Conservation (phyloP, 2,329 filamentous ascomycete species). For the Pseudogymnoascus sp. region DNA sequence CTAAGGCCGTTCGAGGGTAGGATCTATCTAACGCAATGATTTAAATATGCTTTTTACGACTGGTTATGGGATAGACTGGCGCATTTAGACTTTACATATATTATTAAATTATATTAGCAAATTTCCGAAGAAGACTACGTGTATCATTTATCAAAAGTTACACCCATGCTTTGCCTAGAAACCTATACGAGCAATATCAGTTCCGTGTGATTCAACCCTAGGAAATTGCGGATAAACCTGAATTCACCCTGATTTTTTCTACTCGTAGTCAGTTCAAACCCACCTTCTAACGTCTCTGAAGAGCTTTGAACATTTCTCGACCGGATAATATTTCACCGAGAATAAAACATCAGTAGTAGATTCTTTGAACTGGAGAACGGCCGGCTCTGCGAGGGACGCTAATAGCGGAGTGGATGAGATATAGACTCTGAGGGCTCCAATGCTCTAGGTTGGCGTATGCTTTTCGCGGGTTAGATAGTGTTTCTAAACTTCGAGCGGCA, state of each 20-base stretch:
- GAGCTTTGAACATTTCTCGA: neutral
- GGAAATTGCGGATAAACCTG: neutral
- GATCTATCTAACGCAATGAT: neutral
- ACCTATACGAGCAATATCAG: neutral
- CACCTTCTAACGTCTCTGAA: neutral
- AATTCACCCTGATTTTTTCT: neutral
- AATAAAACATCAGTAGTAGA: neutral
- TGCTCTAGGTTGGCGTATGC: neutral
- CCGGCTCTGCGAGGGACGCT: neutral
- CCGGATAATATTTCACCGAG: neutral
- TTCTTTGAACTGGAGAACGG: neutral
- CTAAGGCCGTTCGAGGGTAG: constrained; percentile 2
- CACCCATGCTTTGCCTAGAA: neutral
- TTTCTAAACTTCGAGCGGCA: neutral
- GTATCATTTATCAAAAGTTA: neutral
- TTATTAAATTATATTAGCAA: neutral
- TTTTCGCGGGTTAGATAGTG: neutral
- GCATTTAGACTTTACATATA: constrained; percentile 8
- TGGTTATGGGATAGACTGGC: neutral
- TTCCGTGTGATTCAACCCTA: neutral
- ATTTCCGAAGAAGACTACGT: neutral
- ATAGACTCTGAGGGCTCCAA: neutral
- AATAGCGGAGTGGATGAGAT: neutral
- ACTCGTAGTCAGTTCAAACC: neutral
- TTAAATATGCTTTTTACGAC: neutral